Evolutionary conservation across 2,329 filamentous ascomycete genomes (phyloP), one percentile per base, ranked within the genome.

Genomic region (Aureobasidium sp.): DNA sequence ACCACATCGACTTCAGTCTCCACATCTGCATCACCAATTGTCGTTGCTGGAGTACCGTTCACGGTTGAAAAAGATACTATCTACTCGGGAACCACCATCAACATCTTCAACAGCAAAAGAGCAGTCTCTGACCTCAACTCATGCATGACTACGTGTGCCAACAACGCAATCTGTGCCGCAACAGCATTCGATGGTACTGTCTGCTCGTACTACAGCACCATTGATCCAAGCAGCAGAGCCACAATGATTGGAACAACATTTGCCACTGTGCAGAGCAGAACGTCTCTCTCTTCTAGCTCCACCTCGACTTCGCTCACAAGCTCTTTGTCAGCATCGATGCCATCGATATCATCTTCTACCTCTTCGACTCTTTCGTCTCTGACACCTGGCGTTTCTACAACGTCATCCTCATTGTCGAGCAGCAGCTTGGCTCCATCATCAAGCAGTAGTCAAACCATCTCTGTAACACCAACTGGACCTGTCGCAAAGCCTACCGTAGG

Each of bases 401-500:
- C 72, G 13, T 76, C 75, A 53, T 69, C 62, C 50, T 12, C 20
- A 17, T 26, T 20, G 5, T 52, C 63, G 8, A 58, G 36, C n/a
- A 48, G 17, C 10, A 20, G 20, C 20, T 20, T 20, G 41, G 23
- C 12, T 55, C 47, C 15, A 9, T 23, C 15, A 53, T 53, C 61
- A 1, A 48, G 17, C 10, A 63, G 32, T 12, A 62, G 51, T 20
- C 32, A 51, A 15, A 23, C 36, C 10, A 5, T 10, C 1, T 48
- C 56, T 20, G 46, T 20, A 1, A 60, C 56, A 9, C 44, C 56
- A 7, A 51, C 56, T 42, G 56, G 56, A 15, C 56, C 56, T 34
- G 29, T 60, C 17, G 44, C 56, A 5, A 60, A 60, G 12, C 68
- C 67, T 15, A 67, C 64, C 10, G 63, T 72, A n/a, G 68, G 68